Percentiles rank a stretch among this genome's conserved stretches.
phyloP scores from a whole-genome alignment of 176 grass and related monocot genomes.

The Carex cristatella region DNA sequence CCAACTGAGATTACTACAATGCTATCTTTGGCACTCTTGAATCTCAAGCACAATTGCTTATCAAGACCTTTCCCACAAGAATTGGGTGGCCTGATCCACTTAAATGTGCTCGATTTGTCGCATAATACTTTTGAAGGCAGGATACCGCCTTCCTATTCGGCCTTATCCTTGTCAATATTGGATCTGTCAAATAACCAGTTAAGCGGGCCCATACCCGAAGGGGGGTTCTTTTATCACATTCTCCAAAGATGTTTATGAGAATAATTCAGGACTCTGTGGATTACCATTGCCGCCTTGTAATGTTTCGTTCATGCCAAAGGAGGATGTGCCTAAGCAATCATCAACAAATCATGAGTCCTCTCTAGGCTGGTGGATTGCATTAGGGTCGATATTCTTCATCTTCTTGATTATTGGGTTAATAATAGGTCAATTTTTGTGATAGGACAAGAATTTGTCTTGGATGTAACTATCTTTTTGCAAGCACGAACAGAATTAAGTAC shows the following conservation, averaged over 20 bases:
- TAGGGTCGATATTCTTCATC: neutral
- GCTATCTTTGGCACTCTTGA: slow-evolving; percentile 15
- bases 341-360: neutral
- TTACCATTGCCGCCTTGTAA: neutral
- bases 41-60: slow-evolving; percentile 33
- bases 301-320: neutral
- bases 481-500: too few species aligned
- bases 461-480: too few species aligned
- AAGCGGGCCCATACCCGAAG: neutral
- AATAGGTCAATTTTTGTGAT: neutral
- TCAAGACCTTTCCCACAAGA: slow-evolving; percentile 26
- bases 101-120: slow-evolving; percentile 25
- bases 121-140: slow-evolving; percentile 34
- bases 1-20: slow-evolving; percentile 28
- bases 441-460: neutral
- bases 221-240: neutral
- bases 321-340: neutral
- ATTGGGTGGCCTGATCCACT: slow-evolving; percentile 16
- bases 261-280: neutral
- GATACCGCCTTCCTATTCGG: slow-evolving; percentile 32
- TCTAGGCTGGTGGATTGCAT: neutral
- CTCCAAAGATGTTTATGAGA: neutral
- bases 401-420: neutral
- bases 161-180: slow-evolving; percentile 27
- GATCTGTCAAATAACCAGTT: slow-evolving; percentile 34